Base-by-base conservation (phyloP, 805 yeast genomes). In the Ogataea corticis region DNA sequence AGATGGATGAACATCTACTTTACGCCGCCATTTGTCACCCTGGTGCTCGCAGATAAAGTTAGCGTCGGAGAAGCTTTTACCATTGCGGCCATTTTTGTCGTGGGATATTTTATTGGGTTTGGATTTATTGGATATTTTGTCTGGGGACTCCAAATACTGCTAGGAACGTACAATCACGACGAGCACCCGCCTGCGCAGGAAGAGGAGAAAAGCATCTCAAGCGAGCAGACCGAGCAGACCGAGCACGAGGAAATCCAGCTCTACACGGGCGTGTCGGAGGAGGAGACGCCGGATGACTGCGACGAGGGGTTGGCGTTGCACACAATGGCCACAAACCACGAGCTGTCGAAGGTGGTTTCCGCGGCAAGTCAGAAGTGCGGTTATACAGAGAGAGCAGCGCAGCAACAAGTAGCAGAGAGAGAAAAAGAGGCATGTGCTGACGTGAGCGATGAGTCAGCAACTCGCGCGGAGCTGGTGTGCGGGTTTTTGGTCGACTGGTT, bases 1-100 rank as follows among this genome's bases (percentile, higher is more conserved):
- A 72, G 84, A 44, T 86, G 94, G 92, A 87, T 87, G 65, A 85
- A 83, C 59, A 75, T 84, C 5, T 85, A 82, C 58, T 87, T 86
- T 70, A 80, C 87, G 0, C 92, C 94, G 1, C 82, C 90, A 0
- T 86, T 87, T 58, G 79, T 86, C 30, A 76, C 83, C 0, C 71
- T 86, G 28, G 92, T 92, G 0, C 70, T 85, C 42, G 76, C 87
- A 11, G 75, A 77, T n/a, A 76, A 76, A 49, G 82, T 87, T 38
- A 70, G 82, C 14, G 82, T 82, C 34, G 76, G 73, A 17, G 92
- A 86, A 54, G 87, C 87, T 10, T 69, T 83, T 54, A 82, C 82
- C 41, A 86, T 86, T 30, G 87, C 86, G 0, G 92, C 82, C 0
- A 86, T 85, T 6, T 87, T 85, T 54, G 71, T 83, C 6, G 51